These are phyloP conservation scores for Panicum miliaceum DNA, from an alignment of 176 grass and related monocot species.

Conservation along the genomic window DNA sequence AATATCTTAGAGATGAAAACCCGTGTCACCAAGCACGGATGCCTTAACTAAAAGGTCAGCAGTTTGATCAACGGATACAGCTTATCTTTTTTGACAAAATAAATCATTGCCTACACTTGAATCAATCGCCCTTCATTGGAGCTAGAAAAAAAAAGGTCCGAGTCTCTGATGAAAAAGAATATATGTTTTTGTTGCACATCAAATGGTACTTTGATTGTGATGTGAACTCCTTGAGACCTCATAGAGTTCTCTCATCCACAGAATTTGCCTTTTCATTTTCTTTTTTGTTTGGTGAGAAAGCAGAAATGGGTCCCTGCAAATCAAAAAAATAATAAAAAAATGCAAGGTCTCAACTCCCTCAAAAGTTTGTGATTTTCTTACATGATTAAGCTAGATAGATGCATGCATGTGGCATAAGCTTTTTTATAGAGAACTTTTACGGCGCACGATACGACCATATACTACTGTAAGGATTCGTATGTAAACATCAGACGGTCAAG, in stretches of 20 bases:
- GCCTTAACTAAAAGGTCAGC: neutral
- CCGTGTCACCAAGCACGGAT: neutral
- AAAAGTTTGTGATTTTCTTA: neutral
- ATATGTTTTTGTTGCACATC: neutral
- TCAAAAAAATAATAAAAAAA: neutral
- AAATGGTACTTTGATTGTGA: neutral
- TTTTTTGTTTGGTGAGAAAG: constrained; percentile 5
- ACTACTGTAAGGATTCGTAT: no score
- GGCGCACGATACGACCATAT: no score
- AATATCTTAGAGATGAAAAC: neutral
- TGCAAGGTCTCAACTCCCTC: neutral
- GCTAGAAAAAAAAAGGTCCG: neutral
- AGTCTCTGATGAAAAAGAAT: neutral
- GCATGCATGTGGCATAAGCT: neutral
- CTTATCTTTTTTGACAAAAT: constrained; percentile 2
- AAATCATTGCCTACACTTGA: constrained; percentile 4
- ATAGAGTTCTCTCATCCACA: neutral
- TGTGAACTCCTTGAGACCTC: constrained; percentile 6
- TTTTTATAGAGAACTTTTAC: neutral
- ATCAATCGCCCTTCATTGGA: constrained; percentile 45
- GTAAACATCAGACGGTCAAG: no score
- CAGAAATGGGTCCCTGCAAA: neutral
- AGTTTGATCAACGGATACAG: neutral
- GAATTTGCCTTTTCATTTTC: neutral
- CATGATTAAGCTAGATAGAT: neutral